Percentiles rank a stretch among this genome's conserved stretches.
Evolutionary conservation across 2,329 filamentous ascomycete genomes (phyloP).

Genomic region (Neonectria coccinea): DNA sequence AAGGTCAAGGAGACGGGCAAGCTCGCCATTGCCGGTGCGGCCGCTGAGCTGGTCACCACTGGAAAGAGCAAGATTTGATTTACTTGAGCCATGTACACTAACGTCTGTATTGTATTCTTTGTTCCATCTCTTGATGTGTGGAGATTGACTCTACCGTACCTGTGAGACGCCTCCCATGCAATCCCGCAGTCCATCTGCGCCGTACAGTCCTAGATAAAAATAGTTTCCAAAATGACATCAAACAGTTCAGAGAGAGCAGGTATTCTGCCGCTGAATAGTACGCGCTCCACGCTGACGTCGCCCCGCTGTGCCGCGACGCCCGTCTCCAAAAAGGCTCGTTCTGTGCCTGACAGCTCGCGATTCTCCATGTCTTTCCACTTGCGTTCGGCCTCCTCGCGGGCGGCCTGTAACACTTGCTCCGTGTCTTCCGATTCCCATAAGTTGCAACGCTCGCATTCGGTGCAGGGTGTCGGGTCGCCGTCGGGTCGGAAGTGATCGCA

Average conservation of each 20-base stretch:
- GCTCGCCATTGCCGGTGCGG: conserved; percentile 83
- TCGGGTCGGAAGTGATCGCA: conserved; percentile 93
- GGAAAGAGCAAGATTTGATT: conserved; percentile 49
- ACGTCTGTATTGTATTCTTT: conserved; percentile 44
- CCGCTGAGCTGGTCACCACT: conserved; percentile 74
- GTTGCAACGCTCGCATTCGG: conserved; percentile 84
- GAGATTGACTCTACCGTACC: conserved; percentile 25
- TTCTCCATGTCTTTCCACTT: conserved; percentile 77
- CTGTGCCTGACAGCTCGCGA: conserved; percentile 64
- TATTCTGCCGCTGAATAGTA: conserved; percentile 49
- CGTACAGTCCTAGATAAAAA: conserved; percentile 52
- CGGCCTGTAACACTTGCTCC: conserved; percentile 74
- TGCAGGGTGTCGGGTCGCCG: conserved; percentile 77
- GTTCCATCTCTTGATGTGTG: conserved; percentile 29
- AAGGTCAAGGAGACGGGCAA: conserved; percentile 95
- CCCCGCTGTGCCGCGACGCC: conserved; percentile 54
- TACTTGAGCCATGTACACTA: conserved; percentile 38
- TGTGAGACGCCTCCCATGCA: conserved; percentile 30
- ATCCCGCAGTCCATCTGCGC: conserved; percentile 34
- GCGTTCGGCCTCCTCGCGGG: conserved; percentile 77
- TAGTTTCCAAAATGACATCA: conserved; percentile 58
- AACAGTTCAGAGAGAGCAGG: conserved; percentile 58
- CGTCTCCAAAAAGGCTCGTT: conserved; percentile 68
- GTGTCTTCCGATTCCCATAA: conserved; percentile 81
- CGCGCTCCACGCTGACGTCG: conserved; percentile 48